phyloP scores from a whole-genome alignment of 1,284 basidiomycete genomes.

The Ceratobasidium theobromae region DNA sequence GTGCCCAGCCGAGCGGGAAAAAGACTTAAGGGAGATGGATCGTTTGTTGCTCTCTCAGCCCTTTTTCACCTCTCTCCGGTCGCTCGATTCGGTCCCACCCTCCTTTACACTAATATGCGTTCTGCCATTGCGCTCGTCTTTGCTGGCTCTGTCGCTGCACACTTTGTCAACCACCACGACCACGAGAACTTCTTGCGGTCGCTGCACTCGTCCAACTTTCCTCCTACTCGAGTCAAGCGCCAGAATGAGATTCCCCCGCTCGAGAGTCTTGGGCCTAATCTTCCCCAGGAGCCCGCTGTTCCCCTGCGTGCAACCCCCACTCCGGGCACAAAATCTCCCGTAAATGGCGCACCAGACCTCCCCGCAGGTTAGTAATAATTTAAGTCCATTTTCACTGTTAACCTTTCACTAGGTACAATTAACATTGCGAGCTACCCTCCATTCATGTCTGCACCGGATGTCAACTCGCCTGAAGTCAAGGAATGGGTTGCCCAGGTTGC shows the following conservation, averaged over 20 bases:
- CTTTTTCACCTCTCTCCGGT: neutral
- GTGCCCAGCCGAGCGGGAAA: neutral
- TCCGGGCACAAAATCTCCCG: conserved; percentile 41
- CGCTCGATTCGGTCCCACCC: conserved; percentile 5
- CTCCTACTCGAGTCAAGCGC: conserved; percentile 16
- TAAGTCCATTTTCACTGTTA: neutral
- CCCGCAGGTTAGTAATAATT: conserved; percentile 38
- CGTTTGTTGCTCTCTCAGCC: neutral
- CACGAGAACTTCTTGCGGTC: conserved; percentile 29
- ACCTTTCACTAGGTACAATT: conserved; percentile 27
- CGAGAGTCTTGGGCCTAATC: conserved; percentile 12
- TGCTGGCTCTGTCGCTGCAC: conserved; percentile 14
- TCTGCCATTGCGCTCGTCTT: conserved; percentile 1
- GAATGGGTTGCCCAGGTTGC: conserved; percentile 46
- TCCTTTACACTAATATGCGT: conserved; percentile 29
- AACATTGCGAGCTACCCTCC: conserved; percentile 35
- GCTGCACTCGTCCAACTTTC: conserved; percentile 30
- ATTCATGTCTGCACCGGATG: conserved; percentile 48
- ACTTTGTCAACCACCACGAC: neutral
- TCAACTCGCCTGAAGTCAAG: conserved; percentile 49
- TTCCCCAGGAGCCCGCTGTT: conserved; percentile 25
- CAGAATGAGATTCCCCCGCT: conserved; percentile 25
- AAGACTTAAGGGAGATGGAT: neutral
- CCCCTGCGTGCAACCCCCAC: conserved; percentile 39
- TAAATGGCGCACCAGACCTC: conserved; percentile 40